A percentile compares a stretch with the other conserved stretches of the same genome.
phyloP scores from a whole-genome alignment of 306 rosid species.

The Sphenostylis stenocarpa region DNA sequence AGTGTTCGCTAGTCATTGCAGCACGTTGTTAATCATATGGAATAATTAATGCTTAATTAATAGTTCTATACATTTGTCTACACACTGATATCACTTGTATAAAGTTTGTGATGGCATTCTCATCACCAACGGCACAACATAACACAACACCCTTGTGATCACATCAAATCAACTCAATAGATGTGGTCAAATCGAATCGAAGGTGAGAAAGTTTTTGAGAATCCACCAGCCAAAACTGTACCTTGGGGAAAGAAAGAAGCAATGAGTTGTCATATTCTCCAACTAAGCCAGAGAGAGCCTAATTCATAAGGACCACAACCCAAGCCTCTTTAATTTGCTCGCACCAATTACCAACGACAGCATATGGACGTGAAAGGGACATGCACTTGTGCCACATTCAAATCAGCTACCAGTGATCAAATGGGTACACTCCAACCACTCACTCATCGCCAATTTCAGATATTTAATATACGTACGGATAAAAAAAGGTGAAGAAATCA shows the following conservation, averaged over 20 bases:
- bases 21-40: no score
- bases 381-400: constrained; percentile 15
- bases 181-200: not conserved
- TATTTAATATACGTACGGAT: constrained; percentile 19
- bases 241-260: constrained; percentile 15
- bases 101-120: constrained; percentile 5
- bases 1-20: no score
- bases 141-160: not conserved
- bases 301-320: constrained; percentile 22
- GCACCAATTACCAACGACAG: not conserved
- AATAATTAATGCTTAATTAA: no score
- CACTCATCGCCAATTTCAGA: not conserved
- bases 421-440: not conserved
- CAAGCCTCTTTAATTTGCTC: not conserved
- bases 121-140: not conserved
- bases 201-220: not conserved
- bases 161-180: not conserved
- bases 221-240: not conserved
- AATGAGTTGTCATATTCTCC: constrained; percentile 23
- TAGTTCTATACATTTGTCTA: no score
- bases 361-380: constrained; percentile 11
- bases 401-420: not conserved
- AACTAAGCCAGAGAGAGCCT: not conserved
- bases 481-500: not conserved
- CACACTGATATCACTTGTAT: no score